A percentile compares a stretch with the other conserved stretches of the same genome.
Evolutionary conservation across 192 early-diverging fungal genomes (phyloP).

Genomic region (Umbelopsis sp.): DNA sequence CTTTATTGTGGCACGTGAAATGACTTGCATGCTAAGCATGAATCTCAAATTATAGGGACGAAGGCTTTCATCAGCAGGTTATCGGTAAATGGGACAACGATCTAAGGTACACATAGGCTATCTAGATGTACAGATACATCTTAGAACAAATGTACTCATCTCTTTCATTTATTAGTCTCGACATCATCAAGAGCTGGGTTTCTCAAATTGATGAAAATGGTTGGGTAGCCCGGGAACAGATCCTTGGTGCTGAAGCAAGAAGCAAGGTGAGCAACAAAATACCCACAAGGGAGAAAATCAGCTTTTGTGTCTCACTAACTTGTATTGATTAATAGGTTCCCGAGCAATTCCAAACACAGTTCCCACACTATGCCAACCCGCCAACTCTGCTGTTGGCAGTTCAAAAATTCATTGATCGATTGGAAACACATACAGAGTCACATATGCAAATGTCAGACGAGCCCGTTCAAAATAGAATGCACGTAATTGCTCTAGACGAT

Average conservation of each 20-base stretch:
- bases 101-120: conserved; percentile 51
- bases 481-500: conserved; percentile 30
- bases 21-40: neutral
- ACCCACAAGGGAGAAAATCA: neutral
- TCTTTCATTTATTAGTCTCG: conserved; percentile 56
- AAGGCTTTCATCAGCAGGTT: conserved; percentile 88
- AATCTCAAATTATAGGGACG: conserved; percentile 61
- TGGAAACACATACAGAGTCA: conserved; percentile 27
- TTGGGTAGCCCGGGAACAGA: conserved; percentile 95
- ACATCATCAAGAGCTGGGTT: conserved; percentile 82
- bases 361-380: conserved; percentile 91
- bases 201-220: conserved; percentile 77
- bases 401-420: conserved; percentile 64
- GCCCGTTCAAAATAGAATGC: conserved; percentile 17
- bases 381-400: conserved; percentile 82
- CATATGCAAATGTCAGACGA: conserved; percentile 24
- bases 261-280: conserved; percentile 62
- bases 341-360: conserved; percentile 89
- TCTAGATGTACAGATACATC: neutral
- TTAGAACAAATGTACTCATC: neutral
- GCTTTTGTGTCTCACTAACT: neutral
- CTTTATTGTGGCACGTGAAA: too few species aligned
- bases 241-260: conserved; percentile 89
- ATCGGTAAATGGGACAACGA: conserved; percentile 88
- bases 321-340: conserved; percentile 53